Percentiles rank a stretch among this genome's conserved stretches.
These are phyloP conservation scores for Lachnellula hyalina DNA, from an alignment of 2,329 filamentous ascomycete species.

Conservation along the genomic window DNA sequence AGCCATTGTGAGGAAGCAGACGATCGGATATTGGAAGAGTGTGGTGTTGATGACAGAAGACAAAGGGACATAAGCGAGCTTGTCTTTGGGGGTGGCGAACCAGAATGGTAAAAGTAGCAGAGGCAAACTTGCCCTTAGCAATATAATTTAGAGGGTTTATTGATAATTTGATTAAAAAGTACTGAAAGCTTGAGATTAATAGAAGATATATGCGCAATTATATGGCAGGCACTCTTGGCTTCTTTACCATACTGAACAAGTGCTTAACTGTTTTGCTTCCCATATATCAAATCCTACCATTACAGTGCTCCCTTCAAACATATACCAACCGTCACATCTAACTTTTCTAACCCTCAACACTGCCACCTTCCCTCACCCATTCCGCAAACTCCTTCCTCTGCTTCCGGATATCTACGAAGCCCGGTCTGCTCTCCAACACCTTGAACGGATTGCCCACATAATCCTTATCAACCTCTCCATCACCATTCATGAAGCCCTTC, in stretches of 20 bases:
- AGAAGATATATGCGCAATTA: too few species aligned
- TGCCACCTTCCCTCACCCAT: slow-evolving; percentile 52
- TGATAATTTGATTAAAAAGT: too few species aligned
- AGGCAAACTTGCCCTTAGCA: too few species aligned
- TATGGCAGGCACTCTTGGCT: too few species aligned
- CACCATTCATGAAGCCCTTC: slow-evolving; percentile 49
- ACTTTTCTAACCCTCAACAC: slow-evolving; percentile 10
- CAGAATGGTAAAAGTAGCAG: too few species aligned
- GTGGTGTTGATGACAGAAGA: background rate
- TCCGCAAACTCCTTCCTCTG: slow-evolving; percentile 72
- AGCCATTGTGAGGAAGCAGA: slow-evolving; percentile 17
- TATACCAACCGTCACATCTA: slow-evolving; percentile 7
- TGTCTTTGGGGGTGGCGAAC: background rate
- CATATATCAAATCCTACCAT: background rate
- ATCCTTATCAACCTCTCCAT: slow-evolving; percentile 64
- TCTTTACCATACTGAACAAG: too few species aligned
- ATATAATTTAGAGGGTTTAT: too few species aligned
- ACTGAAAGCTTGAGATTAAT: too few species aligned
- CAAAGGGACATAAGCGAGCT: background rate
- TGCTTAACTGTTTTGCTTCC: too few species aligned
- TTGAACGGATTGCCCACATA: slow-evolving; percentile 74
- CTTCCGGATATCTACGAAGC: slow-evolving; percentile 84
- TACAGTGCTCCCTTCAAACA: background rate
- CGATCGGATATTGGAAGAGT: background rate
- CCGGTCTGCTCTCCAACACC: slow-evolving; percentile 70